A percentile compares a stretch with the other conserved stretches of the same genome.
These are phyloP conservation scores for Pseudonitzschia delicatissima DNA, from an alignment of 108 stramenopile genomes.

Conservation along the genomic window DNA sequence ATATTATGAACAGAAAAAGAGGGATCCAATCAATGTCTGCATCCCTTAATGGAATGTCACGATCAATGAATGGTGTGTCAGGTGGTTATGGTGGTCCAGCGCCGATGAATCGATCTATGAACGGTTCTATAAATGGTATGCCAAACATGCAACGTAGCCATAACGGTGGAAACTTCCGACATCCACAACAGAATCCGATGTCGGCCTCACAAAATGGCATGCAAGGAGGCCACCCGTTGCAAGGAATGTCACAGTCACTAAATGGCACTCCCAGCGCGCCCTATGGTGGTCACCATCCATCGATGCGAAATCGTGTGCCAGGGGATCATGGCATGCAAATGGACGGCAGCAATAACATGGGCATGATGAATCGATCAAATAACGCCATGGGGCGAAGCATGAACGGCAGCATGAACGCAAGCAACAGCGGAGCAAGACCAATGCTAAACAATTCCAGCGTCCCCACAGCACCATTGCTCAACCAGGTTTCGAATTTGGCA, in stretches of 20 bases:
- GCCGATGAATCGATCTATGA: neutral
- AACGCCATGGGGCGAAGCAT: neutral
- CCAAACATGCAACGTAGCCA: neutral
- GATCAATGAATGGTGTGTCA: neutral
- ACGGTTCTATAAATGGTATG: neutral
- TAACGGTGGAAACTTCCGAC: neutral
- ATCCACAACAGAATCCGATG: neutral
- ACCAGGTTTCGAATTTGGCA: constrained; percentile 3
- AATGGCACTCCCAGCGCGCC: neutral
- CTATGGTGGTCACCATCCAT: neutral
- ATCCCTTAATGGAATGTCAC: constrained; percentile 6
- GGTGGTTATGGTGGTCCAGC: neutral
- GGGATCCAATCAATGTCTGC: constrained; percentile 1
- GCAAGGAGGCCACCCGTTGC: constrained; percentile 1
- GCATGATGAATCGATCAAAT: neutral
- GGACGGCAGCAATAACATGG: neutral
- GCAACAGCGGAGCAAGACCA: constrained; percentile 2
- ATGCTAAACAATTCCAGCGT: constrained; percentile 7
- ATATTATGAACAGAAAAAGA: neutral
- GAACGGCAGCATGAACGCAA: neutral
- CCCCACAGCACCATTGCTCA: neutral
- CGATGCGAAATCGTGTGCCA: neutral
- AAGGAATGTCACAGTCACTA: constrained; percentile 5
- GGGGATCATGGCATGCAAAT: neutral
- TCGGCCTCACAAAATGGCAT: constrained; percentile 1